A percentile compares a stretch with the other conserved stretches of the same genome.
Conservation (phyloP, 495 filamentous ascomycete species). For the Xylaria sp. region DNA sequence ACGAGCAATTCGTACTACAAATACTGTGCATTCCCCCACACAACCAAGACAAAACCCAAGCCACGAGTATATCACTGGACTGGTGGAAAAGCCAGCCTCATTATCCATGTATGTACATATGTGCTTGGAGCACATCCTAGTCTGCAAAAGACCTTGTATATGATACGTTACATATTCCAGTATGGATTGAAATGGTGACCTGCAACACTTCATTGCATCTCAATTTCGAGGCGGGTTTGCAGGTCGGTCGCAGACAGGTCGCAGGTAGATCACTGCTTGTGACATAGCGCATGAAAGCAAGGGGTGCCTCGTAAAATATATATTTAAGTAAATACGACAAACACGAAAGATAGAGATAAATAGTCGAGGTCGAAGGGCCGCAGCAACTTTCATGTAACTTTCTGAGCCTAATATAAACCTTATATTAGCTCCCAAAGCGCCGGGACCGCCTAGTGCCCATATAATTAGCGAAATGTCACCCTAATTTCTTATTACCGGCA, state of each 20-base stretch:
- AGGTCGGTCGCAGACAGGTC: neutral
- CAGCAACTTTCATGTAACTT: neutral
- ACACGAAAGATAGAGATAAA: too few relatives aligned
- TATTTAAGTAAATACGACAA: too few relatives aligned
- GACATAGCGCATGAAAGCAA: neutral
- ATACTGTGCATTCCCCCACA: neutral
- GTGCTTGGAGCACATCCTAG: neutral
- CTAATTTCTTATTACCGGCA: neutral
- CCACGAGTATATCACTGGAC: neutral
- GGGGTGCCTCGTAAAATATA: too few relatives aligned
- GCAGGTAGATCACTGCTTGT: neutral
- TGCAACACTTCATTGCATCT: neutral
- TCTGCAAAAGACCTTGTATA: neutral
- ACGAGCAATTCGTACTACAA: neutral
- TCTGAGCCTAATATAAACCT: neutral
- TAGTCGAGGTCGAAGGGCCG: neutral
- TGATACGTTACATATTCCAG: neutral
- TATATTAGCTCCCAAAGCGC: constrained; percentile 5
- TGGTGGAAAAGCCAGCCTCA: neutral
- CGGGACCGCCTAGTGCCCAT: neutral
- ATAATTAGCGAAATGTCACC: neutral
- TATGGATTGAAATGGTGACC: too few relatives aligned
- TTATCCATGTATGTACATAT: neutral
- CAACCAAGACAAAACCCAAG: neutral
- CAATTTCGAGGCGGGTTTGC: neutral